Conservation (phyloP, 2,329 filamentous ascomycete genomes). For the Penicillium freii region DNA sequence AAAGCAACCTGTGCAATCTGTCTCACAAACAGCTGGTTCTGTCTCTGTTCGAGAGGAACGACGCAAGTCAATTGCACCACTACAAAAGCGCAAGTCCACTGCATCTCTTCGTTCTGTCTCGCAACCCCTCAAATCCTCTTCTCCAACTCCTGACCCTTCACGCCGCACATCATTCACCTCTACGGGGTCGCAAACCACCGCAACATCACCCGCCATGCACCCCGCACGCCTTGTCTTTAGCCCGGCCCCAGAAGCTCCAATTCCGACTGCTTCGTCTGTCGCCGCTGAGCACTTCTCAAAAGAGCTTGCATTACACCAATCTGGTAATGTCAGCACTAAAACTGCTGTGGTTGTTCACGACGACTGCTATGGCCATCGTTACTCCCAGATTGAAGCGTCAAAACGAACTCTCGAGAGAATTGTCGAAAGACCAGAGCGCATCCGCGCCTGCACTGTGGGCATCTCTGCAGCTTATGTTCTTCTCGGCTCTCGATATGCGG, state of each 20-base stretch:
- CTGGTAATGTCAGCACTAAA: constrained; percentile 47
- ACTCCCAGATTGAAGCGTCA: constrained; percentile 74
- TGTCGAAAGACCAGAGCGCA: constrained; percentile 87
- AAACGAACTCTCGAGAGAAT: constrained; percentile 70
- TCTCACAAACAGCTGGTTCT: constrained; percentile 22
- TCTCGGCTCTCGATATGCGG: constrained; percentile 76
- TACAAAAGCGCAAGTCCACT: constrained; percentile 41
- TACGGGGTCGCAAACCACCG: constrained; percentile 25
- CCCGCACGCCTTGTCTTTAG: constrained; percentile 26
- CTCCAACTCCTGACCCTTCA: constrained; percentile 33
- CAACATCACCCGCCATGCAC: constrained; percentile 27
- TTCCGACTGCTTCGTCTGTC: constrained; percentile 54
- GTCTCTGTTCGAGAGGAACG: constrained; percentile 39
- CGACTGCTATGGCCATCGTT: constrained; percentile 91
- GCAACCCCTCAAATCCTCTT: constrained; percentile 27
- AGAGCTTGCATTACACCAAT: constrained; percentile 65
- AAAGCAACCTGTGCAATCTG: constrained; percentile 15
- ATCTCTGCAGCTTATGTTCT: constrained; percentile 85
- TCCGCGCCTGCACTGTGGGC: constrained; percentile 79
- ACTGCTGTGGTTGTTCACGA: constrained; percentile 88
- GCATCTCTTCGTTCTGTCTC: constrained; percentile 39
- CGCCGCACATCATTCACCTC: constrained; percentile 37
- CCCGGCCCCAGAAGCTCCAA: constrained; percentile 22
- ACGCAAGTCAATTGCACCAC: constrained; percentile 33
- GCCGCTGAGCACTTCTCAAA: constrained; percentile 67